Conservation (phyloP, 371 early-diverging fungal genomes). For the Spraguea lophii region DNA sequence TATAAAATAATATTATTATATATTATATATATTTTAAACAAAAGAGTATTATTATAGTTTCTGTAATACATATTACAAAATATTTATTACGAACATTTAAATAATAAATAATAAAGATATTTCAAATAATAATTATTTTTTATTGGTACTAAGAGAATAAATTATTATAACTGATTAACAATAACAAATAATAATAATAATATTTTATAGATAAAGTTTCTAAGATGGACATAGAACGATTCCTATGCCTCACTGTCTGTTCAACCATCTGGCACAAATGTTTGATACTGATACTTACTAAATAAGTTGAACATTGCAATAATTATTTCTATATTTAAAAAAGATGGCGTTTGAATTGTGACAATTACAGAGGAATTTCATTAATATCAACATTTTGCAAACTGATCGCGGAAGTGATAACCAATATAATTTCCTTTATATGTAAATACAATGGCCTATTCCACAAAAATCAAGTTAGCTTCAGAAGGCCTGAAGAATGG, state of each 20-base stretch:
- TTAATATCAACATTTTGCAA: slow-evolving; percentile 7
- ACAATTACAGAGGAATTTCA: slow-evolving; percentile 24
- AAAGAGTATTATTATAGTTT: no score
- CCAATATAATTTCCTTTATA: not conserved
- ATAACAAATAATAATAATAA: no score
- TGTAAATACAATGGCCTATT: not conserved
- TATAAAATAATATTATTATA: no score
- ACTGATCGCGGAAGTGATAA: slow-evolving; percentile 3
- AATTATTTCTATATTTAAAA: slow-evolving; percentile 14
- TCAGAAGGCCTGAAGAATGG: no score
- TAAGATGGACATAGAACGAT: not conserved
- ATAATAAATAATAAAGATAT: no score
- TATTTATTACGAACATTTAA: no score
- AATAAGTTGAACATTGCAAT: not conserved
- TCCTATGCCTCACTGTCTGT: not conserved
- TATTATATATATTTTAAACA: no score
- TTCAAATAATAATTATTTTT: no score
- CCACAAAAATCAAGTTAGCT: slow-evolving; percentile 5
- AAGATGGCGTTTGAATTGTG: slow-evolving; percentile 3
- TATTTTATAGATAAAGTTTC: no score
- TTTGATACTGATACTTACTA: not conserved
- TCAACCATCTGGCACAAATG: not conserved
- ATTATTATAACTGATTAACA: no score
- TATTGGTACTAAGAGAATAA: no score
- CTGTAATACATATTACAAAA: no score